Conservation (phyloP, 2,329 filamentous ascomycete species). For the Mycosphaerella arachidis region DNA sequence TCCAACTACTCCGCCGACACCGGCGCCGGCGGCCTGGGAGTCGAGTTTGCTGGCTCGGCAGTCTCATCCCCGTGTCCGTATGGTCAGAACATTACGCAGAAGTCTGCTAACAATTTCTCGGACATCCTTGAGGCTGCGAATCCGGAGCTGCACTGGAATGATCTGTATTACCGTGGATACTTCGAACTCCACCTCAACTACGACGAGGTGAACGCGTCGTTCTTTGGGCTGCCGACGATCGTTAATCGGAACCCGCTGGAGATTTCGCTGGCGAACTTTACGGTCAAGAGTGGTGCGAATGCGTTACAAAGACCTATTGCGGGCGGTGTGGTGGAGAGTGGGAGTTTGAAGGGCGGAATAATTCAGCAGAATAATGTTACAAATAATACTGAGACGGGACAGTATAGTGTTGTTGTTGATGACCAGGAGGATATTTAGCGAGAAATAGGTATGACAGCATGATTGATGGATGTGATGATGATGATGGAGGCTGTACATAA, state of each 20-base stretch:
- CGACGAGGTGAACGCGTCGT: conserved; percentile 57
- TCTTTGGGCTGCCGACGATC: conserved; percentile 60
- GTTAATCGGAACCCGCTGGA: conserved; percentile 59
- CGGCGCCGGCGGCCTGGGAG: conserved; percentile 42
- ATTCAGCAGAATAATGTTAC: conserved; percentile 35
- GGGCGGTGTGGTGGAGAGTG: conserved; percentile 51
- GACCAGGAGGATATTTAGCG: conserved; percentile 15
- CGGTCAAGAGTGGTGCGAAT: conserved; percentile 59
- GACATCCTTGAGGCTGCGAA: conserved; percentile 49
- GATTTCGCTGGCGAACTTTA: conserved; percentile 65
- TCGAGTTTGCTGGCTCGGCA: conserved; percentile 59
- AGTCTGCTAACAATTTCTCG: conserved; percentile 46
- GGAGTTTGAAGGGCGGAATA: conserved; percentile 50
- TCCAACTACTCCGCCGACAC: conserved; percentile 37
- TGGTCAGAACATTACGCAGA: conserved; percentile 57
- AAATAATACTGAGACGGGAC: conserved; percentile 33
- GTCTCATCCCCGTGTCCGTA: conserved; percentile 57
- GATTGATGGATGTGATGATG: not conserved
- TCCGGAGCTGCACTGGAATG: conserved; percentile 66
- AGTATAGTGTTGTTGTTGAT: conserved; percentile 11
- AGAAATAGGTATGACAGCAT: not conserved
- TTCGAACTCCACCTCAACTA: conserved; percentile 59
- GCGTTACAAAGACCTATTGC: conserved; percentile 49
- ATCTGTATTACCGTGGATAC: conserved; percentile 70
- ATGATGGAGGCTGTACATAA: not conserved